Evolutionary conservation across 768 basidiomycete genomes (phyloP).

Genomic region (Lactarius hengduanensis): DNA sequence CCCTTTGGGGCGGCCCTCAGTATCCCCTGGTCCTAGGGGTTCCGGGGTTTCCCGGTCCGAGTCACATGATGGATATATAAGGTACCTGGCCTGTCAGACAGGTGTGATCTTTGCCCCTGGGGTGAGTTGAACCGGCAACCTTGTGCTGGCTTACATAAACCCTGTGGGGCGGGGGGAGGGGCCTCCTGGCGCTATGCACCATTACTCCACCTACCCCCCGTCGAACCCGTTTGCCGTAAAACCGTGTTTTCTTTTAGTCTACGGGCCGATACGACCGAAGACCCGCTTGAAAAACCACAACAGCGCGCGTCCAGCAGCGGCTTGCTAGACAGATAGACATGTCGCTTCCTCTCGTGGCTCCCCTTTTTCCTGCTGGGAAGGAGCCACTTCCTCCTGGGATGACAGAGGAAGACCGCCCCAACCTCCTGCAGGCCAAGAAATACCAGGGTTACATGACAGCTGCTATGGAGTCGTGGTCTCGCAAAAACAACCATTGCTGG

Average conservation of each 20-base stretch:
- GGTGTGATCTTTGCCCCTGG: too few relatives aligned
- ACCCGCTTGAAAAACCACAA: background rate
- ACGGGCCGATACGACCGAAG: background rate
- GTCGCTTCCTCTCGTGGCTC: conserved; percentile 49
- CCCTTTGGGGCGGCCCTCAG: too few relatives aligned
- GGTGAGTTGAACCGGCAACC: too few relatives aligned
- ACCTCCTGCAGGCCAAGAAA: conserved; percentile 67
- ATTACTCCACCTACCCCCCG: too few relatives aligned
- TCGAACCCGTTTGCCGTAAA: background rate
- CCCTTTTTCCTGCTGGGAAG: conserved; percentile 80
- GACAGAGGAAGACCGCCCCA: conserved; percentile 73
- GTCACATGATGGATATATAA: too few relatives aligned
- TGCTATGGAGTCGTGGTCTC: conserved; percentile 84
- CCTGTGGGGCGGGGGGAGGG: too few relatives aligned
- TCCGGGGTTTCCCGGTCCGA: too few relatives aligned
- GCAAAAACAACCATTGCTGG: conserved; percentile 81
- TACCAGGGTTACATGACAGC: conserved; percentile 67
- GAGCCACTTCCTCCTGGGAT: conserved; percentile 85
- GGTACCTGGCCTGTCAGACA: too few relatives aligned
- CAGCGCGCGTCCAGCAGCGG: background rate
- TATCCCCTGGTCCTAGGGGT: too few relatives aligned
- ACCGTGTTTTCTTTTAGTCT: background rate
- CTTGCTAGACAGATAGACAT: conserved; percentile 15
- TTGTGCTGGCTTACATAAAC: too few relatives aligned
- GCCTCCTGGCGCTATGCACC: too few relatives aligned